These are phyloP conservation scores for Phytophthora pluvialis DNA, from an alignment of 352 stramenopile species.

Conservation along the genomic window DNA sequence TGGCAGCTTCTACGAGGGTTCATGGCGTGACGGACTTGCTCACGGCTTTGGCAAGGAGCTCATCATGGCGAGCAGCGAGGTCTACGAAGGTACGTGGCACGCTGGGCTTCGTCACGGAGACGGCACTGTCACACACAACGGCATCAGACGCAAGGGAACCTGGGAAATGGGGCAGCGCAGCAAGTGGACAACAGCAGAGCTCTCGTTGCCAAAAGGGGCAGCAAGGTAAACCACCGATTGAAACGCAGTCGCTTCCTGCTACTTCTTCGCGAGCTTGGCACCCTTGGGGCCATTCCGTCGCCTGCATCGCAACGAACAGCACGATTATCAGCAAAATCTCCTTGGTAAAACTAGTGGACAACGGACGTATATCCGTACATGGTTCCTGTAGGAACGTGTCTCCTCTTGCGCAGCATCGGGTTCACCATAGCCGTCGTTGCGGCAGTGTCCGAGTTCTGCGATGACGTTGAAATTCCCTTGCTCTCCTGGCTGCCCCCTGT, in stretches of 20 bases:
- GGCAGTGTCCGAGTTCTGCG: slow-evolving; percentile 16
- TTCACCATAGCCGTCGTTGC: slow-evolving; percentile 11
- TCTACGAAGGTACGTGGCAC: slow-evolving; percentile 72
- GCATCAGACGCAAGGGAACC: slow-evolving; percentile 49
- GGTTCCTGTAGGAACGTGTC: slow-evolving; percentile 52
- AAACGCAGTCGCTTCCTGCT: slow-evolving; percentile 2
- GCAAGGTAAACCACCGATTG: slow-evolving; percentile 4
- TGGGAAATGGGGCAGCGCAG: slow-evolving; percentile 67
- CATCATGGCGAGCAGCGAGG: slow-evolving; percentile 40
- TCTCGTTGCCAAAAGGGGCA: slow-evolving; percentile 38
- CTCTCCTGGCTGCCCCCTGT: slow-evolving; percentile 3
- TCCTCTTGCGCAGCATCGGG: slow-evolving; percentile 48
- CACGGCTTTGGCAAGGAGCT: slow-evolving; percentile 68
- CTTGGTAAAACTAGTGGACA: not conserved
- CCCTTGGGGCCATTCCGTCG: slow-evolving; percentile 54
- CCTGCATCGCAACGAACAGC: slow-evolving; percentile 26
- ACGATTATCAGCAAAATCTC: not conserved
- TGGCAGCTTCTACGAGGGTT: slow-evolving; percentile 71
- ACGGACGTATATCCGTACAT: slow-evolving; percentile 44
- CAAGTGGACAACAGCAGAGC: slow-evolving; percentile 74
- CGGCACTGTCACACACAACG: slow-evolving; percentile 51
- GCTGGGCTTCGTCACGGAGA: slow-evolving; percentile 65
- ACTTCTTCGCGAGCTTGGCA: slow-evolving; percentile 63
- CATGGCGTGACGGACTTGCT: slow-evolving; percentile 62
- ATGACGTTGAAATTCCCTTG: not conserved